These are phyloP conservation scores for Scalesia atractyloides DNA, from an alignment of 129 eudicot species.

Conservation along the genomic window DNA sequence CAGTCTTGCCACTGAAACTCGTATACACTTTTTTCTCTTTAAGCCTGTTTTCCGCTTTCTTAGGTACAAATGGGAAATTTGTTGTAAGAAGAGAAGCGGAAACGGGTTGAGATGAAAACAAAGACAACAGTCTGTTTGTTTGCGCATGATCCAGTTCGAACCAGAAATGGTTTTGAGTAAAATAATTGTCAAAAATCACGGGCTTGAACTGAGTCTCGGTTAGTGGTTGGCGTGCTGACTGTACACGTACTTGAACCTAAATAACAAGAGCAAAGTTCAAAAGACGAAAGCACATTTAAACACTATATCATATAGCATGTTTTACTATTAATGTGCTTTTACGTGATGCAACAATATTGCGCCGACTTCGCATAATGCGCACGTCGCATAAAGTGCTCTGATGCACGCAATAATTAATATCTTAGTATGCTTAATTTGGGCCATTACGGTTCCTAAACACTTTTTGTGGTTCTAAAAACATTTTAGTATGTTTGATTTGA, in stretches of 20 bases:
- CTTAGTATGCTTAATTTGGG: no score
- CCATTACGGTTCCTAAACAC: no score
- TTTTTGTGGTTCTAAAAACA: no score
- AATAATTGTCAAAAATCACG: constrained; percentile 66
- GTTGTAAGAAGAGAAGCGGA: constrained; percentile 35
- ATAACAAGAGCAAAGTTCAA: constrained; percentile 19
- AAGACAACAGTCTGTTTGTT: constrained; percentile 46
- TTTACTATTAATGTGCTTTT: neutral
- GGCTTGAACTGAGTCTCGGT: constrained; percentile 65
- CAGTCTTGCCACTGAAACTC: constrained; percentile 11
- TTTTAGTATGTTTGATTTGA: no score
- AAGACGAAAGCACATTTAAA: constrained; percentile 1
- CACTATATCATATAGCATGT: constrained; percentile 9
- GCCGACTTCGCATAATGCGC: no score
- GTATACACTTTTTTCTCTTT: neutral
- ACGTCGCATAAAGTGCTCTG: no score
- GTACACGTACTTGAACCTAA: constrained; percentile 64
- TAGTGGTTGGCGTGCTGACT: constrained; percentile 52
- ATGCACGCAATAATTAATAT: no score
- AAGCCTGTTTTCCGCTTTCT: constrained; percentile 29
- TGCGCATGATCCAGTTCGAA: constrained; percentile 89
- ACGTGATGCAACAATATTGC: no score
- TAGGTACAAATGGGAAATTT: constrained; percentile 8
- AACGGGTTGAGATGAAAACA: constrained; percentile 43
- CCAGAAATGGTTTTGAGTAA: constrained; percentile 49